Evolutionary conservation across 2,329 filamentous ascomycete species (phyloP).

Genomic region (Trichoderma gracile): DNA sequence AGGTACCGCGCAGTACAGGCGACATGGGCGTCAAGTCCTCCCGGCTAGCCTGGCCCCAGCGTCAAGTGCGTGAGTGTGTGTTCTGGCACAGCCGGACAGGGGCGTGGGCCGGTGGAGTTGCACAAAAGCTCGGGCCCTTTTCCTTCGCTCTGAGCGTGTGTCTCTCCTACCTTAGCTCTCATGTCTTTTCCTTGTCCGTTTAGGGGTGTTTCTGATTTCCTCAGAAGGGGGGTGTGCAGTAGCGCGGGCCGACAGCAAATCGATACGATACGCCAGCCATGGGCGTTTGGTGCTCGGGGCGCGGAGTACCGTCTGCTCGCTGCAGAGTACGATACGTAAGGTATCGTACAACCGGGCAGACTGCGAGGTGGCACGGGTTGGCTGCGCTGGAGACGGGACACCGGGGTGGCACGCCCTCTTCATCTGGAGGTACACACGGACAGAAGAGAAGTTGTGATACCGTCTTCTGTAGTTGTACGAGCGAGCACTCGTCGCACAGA

Average conservation of each 20-base stretch:
- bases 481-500: not conserved
- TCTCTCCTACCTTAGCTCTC: not conserved
- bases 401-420: not conserved
- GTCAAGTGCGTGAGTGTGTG: not conserved
- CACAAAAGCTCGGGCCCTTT: constrained; percentile 9
- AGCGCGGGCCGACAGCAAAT: not conserved
- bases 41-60: not conserved
- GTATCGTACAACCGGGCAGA: not conserved
- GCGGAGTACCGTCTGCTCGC: not conserved
- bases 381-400: not conserved
- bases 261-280: no score
- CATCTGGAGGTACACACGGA: constrained; percentile 1
- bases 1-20: constrained; percentile 6
- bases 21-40: constrained; percentile 17
- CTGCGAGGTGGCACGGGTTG: not conserved
- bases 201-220: not conserved
- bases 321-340: not conserved
- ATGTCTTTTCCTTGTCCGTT: not conserved
- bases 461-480: not conserved
- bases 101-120: constrained; percentile 1
- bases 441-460: not conserved
- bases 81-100: constrained; percentile 10
- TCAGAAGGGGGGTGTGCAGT: not conserved
- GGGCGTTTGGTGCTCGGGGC: not conserved
- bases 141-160: not conserved